These are phyloP conservation scores for Stromatinia cepivora DNA, from an alignment of 2,329 filamentous ascomycete genomes.

Conservation along the genomic window DNA sequence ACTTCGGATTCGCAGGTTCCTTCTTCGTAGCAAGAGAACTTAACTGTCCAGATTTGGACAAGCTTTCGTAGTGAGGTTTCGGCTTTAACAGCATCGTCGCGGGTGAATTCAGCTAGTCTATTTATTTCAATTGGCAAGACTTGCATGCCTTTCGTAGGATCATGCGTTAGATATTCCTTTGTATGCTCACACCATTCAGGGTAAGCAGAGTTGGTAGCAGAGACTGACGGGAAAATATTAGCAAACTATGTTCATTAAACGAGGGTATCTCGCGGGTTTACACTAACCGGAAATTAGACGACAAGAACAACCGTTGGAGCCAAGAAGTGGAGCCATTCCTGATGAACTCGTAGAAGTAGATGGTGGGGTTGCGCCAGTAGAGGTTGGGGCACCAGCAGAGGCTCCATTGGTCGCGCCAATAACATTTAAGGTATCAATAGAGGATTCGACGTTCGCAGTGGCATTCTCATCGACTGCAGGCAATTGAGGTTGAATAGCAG, in stretches of 20 bases:
- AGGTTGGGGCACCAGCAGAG: background rate
- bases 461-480: background rate
- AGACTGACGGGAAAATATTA: background rate
- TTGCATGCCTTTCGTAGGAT: background rate
- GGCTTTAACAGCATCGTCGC: background rate
- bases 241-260: background rate
- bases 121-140: background rate
- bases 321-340: background rate
- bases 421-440: background rate
- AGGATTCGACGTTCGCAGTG: rapidly evolving
- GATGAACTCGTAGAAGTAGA: no score
- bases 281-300: no score
- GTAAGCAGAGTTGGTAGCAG: background rate
- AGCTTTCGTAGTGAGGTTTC: background rate
- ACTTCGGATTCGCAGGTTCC: background rate
- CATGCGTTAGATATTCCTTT: background rate
- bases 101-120: background rate
- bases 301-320: no score
- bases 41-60: background rate
- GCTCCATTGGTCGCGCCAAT: background rate
- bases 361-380: background rate
- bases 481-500: background rate
- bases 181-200: background rate
- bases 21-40: background rate
- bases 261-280: background rate